Percentiles rank a stretch among this genome's conserved stretches.
Conservation (phyloP, 2,329 filamentous ascomycete genomes). For the Rasamsonia emersonii region DNA sequence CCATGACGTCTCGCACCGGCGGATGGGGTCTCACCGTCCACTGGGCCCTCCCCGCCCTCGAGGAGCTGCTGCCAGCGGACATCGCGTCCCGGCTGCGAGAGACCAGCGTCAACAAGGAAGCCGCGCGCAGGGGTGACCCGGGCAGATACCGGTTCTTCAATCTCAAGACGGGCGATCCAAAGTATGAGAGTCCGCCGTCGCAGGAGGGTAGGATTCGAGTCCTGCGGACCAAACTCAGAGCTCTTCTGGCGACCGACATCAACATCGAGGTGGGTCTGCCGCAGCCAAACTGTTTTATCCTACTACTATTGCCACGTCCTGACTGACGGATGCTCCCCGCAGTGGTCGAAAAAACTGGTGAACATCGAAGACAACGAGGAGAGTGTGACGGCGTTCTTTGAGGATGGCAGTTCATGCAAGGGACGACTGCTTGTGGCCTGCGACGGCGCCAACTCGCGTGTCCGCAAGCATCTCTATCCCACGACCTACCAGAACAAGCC, state of each 20-base stretch:
- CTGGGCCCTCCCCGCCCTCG: slow-evolving; percentile 50
- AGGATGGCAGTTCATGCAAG: slow-evolving; percentile 34
- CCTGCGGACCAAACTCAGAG: slow-evolving; percentile 38
- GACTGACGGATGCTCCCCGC: slow-evolving; percentile 1
- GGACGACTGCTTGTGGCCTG: slow-evolving; percentile 44
- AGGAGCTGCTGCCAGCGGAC: slow-evolving; percentile 42
- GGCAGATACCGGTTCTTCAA: slow-evolving; percentile 50
- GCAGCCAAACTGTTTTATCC: not conserved
- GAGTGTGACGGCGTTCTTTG: slow-evolving; percentile 37
- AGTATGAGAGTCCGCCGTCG: slow-evolving; percentile 32
- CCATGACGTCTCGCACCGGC: slow-evolving; percentile 39
- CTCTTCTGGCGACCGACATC: slow-evolving; percentile 39
- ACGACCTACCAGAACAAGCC: slow-evolving; percentile 22
- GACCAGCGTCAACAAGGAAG: slow-evolving; percentile 46
- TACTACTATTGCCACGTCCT: not conserved
- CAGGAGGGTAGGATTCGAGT: slow-evolving; percentile 42
- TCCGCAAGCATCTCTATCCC: slow-evolving; percentile 27
- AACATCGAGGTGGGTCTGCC: slow-evolving; percentile 34
- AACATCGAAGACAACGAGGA: slow-evolving; percentile 26
- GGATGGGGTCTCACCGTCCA: slow-evolving; percentile 59
- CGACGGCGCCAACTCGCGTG: slow-evolving; percentile 42
- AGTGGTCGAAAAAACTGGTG: slow-evolving; percentile 33
- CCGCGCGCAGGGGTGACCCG: slow-evolving; percentile 39
- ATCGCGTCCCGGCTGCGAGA: slow-evolving; percentile 40
- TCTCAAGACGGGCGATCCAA: slow-evolving; percentile 41